Conservation (phyloP, 2,329 filamentous ascomycete genomes). For the Diaporthe citri region DNA sequence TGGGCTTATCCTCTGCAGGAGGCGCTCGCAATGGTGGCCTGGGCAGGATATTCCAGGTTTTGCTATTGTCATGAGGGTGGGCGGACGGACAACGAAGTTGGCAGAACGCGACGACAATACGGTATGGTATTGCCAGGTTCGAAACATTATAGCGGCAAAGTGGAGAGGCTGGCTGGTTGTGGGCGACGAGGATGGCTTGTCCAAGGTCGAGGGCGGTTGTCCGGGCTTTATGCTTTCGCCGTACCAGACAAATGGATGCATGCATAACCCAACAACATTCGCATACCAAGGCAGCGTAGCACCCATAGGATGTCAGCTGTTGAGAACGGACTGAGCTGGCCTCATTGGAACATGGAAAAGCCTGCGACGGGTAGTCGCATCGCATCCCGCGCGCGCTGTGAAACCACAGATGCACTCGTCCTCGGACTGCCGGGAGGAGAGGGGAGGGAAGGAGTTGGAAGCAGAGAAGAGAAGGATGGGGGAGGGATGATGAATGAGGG, state of each 20-base stretch:
- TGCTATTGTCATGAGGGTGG: neutral
- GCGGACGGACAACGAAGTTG: constrained; percentile 1
- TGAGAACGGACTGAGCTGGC: constrained; percentile 11
- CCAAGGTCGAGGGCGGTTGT: neutral
- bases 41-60: neutral
- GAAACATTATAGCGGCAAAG: constrained; percentile 11
- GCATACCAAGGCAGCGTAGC: neutral
- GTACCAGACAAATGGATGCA: constrained; percentile 7
- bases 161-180: constrained; percentile 4
- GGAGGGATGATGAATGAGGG: neutral
- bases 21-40: constrained; percentile 6
- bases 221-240: neutral
- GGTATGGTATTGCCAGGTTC: constrained; percentile 12
- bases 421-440: constrained; percentile 19
- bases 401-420: constrained; percentile 10
- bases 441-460: too few species aligned
- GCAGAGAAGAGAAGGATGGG: neutral
- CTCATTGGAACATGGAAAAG: neutral
- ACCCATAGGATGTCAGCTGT: constrained; percentile 3
- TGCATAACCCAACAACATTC: neutral
- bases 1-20: constrained; percentile 17
- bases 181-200: constrained; percentile 26
- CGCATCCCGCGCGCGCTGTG: constrained; percentile 20
- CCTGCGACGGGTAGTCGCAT: constrained; percentile 9
- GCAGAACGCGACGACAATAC: neutral